Percentiles rank a stretch among this genome's conserved stretches.
Conservation (phyloP, 768 basidiomycete genomes). For the Lentinula detonsa region DNA sequence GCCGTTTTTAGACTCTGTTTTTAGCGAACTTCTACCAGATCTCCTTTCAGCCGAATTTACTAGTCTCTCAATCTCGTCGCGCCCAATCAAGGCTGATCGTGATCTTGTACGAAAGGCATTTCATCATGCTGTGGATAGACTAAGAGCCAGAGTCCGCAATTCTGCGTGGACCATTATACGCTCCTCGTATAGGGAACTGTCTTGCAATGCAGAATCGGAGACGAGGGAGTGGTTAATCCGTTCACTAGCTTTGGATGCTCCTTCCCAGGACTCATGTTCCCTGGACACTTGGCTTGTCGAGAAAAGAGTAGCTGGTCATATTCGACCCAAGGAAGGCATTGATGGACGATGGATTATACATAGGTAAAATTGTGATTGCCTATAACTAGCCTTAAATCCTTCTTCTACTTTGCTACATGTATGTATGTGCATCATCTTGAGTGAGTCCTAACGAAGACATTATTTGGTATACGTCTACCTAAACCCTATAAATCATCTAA, state of each 20-base stretch:
- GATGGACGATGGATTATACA: conserved; percentile 54
- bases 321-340: conserved; percentile 50
- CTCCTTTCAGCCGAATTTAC: conserved; percentile 9
- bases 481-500: background rate
- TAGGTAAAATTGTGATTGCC: background rate
- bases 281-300: conserved; percentile 51
- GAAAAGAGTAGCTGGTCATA: conserved; percentile 35
- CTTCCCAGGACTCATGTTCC: conserved; percentile 15
- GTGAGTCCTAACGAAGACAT: background rate
- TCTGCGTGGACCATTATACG: conserved; percentile 58
- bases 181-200: conserved; percentile 57
- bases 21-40: conserved; percentile 10
- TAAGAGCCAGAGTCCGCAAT: conserved; percentile 45
- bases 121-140: conserved; percentile 32
- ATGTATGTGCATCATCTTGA: background rate
- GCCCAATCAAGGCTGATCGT: background rate
- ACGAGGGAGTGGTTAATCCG: conserved; percentile 42
- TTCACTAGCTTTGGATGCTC: conserved; percentile 38
- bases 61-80: conserved; percentile 1
- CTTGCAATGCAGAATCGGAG: conserved; percentile 28
- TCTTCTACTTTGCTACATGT: too few species aligned
- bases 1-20: conserved; percentile 15
- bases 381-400: background rate
- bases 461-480: background rate
- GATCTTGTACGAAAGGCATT: conserved; percentile 37